A percentile compares a stretch with the other conserved stretches of the same genome.
These are phyloP conservation scores for Acacia confusa DNA, from an alignment of 306 rosid genomes.

Conservation along the genomic window DNA sequence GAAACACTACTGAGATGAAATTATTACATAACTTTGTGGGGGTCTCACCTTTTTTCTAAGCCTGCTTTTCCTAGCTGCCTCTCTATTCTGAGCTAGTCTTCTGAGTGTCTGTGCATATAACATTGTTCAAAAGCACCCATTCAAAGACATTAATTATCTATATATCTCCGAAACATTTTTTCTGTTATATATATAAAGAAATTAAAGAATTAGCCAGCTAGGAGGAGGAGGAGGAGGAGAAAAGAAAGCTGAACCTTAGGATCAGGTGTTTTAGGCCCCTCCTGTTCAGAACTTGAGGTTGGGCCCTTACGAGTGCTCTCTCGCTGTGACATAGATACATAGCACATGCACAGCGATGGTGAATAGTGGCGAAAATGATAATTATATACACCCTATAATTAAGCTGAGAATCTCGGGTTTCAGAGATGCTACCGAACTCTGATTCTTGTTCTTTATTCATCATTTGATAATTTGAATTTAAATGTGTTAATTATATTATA, in stretches of 20 bases:
- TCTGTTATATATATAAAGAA: background rate
- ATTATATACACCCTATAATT: slow-evolving; percentile 1
- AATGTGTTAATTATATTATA: background rate
- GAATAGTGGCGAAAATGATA: slow-evolving; percentile 7
- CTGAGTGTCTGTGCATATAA: slow-evolving; percentile 69
- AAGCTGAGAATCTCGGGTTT: slow-evolving; percentile 32
- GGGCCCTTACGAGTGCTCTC: slow-evolving; percentile 78
- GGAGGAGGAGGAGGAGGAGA: background rate
- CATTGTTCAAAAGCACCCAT: background rate
- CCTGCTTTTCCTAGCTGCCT: slow-evolving; percentile 99
- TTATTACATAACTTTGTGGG: background rate
- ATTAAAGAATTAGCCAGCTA: background rate
- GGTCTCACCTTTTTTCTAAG: slow-evolving; percentile 81
- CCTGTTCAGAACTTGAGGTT: slow-evolving; percentile 93
- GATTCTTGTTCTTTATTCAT: slow-evolving; percentile 5
- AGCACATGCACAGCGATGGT: slow-evolving; percentile 18
- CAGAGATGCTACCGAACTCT: slow-evolving; percentile 34
- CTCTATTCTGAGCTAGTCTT: slow-evolving; percentile 99
- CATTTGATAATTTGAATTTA: background rate
- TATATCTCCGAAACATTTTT: background rate
- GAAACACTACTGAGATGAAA: slow-evolving; percentile 5
- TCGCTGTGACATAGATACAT: slow-evolving; percentile 42
- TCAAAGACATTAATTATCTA: background rate
- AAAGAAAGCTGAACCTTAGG: slow-evolving; percentile 61
- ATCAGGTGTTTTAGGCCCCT: slow-evolving; percentile 93